Conservation (phyloP, 1,284 basidiomycete genomes). For the Thecaphora frezii region DNA sequence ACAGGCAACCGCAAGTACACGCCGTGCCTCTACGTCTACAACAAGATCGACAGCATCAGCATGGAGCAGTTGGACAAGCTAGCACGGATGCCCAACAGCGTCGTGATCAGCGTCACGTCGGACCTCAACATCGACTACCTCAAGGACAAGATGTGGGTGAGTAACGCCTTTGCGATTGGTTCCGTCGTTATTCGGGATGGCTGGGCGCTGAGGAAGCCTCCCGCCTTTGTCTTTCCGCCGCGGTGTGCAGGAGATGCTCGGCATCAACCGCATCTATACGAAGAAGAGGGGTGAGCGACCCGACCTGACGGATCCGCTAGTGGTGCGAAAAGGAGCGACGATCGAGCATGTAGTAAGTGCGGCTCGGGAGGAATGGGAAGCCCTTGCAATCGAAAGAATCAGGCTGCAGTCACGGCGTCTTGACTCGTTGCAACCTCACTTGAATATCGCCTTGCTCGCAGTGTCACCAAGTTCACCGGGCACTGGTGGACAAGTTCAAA, state of each 20-base stretch:
- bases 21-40: constrained; percentile 88
- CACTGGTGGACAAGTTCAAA: constrained; percentile 76
- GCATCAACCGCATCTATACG: constrained; percentile 71
- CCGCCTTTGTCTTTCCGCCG: not conserved
- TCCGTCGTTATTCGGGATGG: no score
- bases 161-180: no score
- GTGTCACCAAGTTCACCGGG: constrained; percentile 71
- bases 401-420: no score
- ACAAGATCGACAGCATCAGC: constrained; percentile 63
- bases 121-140: constrained; percentile 88
- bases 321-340: constrained; percentile 84
- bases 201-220: no score
- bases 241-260: constrained; percentile 30
- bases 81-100: constrained; percentile 80
- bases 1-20: constrained; percentile 82
- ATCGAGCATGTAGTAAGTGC: constrained; percentile 70
- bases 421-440: no score
- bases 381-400: no score
- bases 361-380: no score
- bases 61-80: constrained; percentile 75
- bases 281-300: constrained; percentile 88
- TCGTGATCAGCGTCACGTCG: constrained; percentile 93
- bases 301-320: constrained; percentile 88
- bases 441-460: not conserved
- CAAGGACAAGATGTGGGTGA: constrained; percentile 79